Base-by-base conservation (phyloP, 1,139 yeast species). In the Cylindricascospora bacillispora region DNA sequence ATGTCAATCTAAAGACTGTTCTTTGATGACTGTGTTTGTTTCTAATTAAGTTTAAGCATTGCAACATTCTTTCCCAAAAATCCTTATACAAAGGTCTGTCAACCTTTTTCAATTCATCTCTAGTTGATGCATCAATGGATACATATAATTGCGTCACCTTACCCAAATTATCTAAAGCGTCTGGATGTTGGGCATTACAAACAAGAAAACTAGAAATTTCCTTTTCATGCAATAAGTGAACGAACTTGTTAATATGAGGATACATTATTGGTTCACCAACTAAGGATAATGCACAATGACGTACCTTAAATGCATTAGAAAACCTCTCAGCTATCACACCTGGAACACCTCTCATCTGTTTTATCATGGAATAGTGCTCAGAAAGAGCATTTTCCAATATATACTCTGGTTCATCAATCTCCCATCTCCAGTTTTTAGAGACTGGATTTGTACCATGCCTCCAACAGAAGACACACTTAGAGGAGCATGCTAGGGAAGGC, bases 361-460 rank as follows among this genome's bases (percentile, higher is more conserved):
- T 86, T 46, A 85, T 85, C 52, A 85, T 85, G 38, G 80, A 73
- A 55, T 85, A 85, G 52, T 85, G 95, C 3, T 94, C 95, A 42
- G 69, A 73, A 30, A 85, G 59, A 1, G 95, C 95, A 20, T 95
- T 95, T 31, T 78, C 72, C 39, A 85, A 54, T 31, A 85, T 82
- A 37, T 65, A 74, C 45, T 81, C 89, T 0, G 95, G 95, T 14
- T 79, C 75, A 54, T 85, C 95, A 15, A 83, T 79, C 47, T 82
- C 89, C 95, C 95, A 85, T 49, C 95, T 66, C 95, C 95, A 85
- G 44, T 78, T 78, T 26, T 93, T 85, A 16, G 95, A 95, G 1
- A 86, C 95, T 0, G 97, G 97, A 47, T 85, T 86, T 3, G 95
- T 85, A 28, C 95, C 95, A 51, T 86, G 95, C 52, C 97, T 69